Conservation (phyloP, 257 asterid species). For the Nyctanthes arbortristis region DNA sequence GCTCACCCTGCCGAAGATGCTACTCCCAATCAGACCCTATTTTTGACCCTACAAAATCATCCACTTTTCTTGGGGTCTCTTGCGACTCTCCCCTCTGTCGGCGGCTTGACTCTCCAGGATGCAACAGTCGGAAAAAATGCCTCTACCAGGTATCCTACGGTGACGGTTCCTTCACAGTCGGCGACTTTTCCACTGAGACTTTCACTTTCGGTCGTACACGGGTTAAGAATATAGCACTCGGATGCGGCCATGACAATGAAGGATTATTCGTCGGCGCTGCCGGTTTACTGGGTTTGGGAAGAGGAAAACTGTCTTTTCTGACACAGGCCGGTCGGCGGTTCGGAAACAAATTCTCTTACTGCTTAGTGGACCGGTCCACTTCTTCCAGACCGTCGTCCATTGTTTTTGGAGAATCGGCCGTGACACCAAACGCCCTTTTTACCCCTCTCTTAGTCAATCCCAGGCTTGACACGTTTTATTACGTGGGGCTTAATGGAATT, state of each 20-base stretch:
- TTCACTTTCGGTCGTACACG: constrained; percentile 59
- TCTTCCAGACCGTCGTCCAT: constrained; percentile 60
- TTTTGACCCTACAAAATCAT: constrained; percentile 58
- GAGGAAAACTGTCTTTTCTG: constrained; percentile 74
- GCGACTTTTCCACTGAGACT: constrained; percentile 87
- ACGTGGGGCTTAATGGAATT: constrained; percentile 64
- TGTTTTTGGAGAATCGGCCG: constrained; percentile 67
- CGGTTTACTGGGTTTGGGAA: constrained; percentile 85
- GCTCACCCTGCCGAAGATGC: constrained; percentile 78
- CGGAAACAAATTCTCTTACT: constrained; percentile 71
- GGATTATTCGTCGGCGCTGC: constrained; percentile 87
- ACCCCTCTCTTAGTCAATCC: constrained; percentile 68
- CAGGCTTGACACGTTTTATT: constrained; percentile 75
- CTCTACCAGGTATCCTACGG: constrained; percentile 88
- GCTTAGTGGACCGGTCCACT: constrained; percentile 74
- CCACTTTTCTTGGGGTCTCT: constrained; percentile 46
- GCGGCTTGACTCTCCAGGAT: constrained; percentile 61
- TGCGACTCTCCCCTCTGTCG: constrained; percentile 74
- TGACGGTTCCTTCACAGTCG: constrained; percentile 80
- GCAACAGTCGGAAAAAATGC: constrained; percentile 58
- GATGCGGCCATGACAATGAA: constrained; percentile 90
- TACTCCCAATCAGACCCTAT: constrained; percentile 82
- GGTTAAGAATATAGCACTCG: constrained; percentile 55
- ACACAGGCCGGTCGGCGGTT: constrained; percentile 61
- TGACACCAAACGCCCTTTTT: constrained; percentile 55